Evolutionary conservation across 148 eudicot genomes (phyloP), one percentile per base, ranked within the genome.

Genomic region (Cornus florida): DNA sequence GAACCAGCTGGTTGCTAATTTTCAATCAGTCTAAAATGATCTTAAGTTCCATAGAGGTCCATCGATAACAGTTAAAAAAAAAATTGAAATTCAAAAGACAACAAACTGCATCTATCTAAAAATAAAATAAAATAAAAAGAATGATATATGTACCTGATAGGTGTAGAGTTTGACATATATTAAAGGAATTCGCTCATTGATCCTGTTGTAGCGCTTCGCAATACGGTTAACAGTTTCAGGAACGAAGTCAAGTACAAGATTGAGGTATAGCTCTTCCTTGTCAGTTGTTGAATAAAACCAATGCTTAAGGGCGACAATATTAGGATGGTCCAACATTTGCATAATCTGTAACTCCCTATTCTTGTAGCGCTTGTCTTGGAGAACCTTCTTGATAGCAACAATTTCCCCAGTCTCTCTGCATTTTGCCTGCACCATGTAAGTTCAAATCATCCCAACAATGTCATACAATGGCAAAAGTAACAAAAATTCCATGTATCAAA

Each of bases 241-340:
- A 69, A 97, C 99, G 88, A 91, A 97, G 82, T 97, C 98, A 67
- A 94, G 94, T 66, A 97, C 99, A 69, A 97, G 98, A 88, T 97
- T 97, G 57, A 97, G 93, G 97, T 97, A 97, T 28, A 94, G 41
- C 84, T 97, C 99, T 73, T 97, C 98, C 76, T 92, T 94, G 80
- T 97, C 99, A 7, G 97, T 94, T 75, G 94, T 89, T 74, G 99
- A 90, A 80, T 84, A 94, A 86, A 97, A 97, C 73, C 87, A 94
- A 89, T 97, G 99, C 86, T 94, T 97, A 65, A 97, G 95, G 75
- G 95, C 92, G 64, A 97, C 99, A 86, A 92, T 87, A 84, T 97
- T 97, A 74, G 99, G 99, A 87, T 97, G 99, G 83, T 97, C 97
- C 87, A 97, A 78, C 98, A 92, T 90, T 88, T 94, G 98, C 99